Conservation (phyloP, 352 stramenopile genomes). For the Aphanomyces invadans region DNA sequence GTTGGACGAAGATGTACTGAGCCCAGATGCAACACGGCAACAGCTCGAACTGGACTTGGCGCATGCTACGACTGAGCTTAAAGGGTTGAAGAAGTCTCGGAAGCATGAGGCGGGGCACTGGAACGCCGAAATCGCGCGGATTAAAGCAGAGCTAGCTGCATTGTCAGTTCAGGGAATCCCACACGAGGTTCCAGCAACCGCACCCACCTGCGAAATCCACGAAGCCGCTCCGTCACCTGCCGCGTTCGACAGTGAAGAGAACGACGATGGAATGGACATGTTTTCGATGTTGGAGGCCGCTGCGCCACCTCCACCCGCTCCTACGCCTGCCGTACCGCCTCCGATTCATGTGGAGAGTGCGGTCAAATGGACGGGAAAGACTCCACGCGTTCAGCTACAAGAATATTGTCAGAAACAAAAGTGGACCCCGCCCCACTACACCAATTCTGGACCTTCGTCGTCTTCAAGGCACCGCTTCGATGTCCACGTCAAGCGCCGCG, state of each 20-base stretch:
- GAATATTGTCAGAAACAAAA: conserved; percentile 86
- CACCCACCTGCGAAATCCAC: background rate
- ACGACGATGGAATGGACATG: conserved; percentile 25
- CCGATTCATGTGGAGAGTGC: background rate
- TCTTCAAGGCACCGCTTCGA: conserved; percentile 19
- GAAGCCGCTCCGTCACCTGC: background rate
- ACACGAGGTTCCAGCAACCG: background rate
- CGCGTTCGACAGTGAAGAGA: background rate
- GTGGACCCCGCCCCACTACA: conserved; percentile 69
- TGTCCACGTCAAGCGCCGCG: conserved; percentile 18
- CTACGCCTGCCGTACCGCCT: background rate
- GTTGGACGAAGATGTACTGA: conserved; percentile 41
- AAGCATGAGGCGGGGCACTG: conserved; percentile 42
- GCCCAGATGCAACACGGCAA: conserved; percentile 33
- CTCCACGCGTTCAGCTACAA: conserved; percentile 81
- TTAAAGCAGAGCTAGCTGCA: conserved; percentile 15
- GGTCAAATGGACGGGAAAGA: conserved; percentile 38
- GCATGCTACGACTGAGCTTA: conserved; percentile 31
- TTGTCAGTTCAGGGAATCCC: conserved; percentile 6
- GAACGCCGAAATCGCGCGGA: conserved; percentile 25
- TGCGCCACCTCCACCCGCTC: conserved; percentile 31
- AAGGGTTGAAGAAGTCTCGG: conserved; percentile 44
- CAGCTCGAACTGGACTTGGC: conserved; percentile 46
- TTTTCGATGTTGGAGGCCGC: conserved; percentile 39
- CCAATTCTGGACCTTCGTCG: conserved; percentile 25